Evolutionary conservation across 192 early-diverging fungal species (phyloP), one percentile per base, ranked within the genome.

Genomic region (Umbelopsis isabellina): DNA sequence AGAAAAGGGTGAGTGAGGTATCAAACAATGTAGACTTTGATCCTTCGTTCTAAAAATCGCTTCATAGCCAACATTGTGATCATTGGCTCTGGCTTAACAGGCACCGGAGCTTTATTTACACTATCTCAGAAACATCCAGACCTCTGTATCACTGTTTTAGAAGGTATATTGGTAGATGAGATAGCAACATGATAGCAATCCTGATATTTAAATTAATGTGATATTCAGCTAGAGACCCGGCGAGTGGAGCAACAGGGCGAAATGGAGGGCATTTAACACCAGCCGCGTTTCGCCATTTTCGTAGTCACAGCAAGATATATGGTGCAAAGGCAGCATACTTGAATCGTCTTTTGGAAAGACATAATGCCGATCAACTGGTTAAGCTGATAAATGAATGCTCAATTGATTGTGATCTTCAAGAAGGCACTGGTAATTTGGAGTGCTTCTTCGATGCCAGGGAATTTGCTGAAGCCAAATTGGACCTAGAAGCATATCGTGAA

Each of bases 51-150:
- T 49, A 15, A 18, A 18, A 16, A 37, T 16, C 12, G 4, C 16
- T 5, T 11, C n/a, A 7, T 30, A 61, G 55, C 55, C 55, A 33
- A 61, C 30, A 25, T 61, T 12, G 55, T 61, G 16, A 61, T 61
- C 37, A 25, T 61, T 18, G 55, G 55, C 5, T 30, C 37, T 7
- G 55, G 55, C 6, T 30, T 61, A 35, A 61, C 55, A 33, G 55
- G 55, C 25, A 61, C 55, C 55, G 55, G 55, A 61, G 55, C 55
- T 61, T 61, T 61, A 25, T 61, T 61, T 16, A 61, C 27, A 12
- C 27, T 61, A 35, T n/a, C 55, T 10, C 25, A 25, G 30, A 61
- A 61, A 30, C 27, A 61, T 61, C 55, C 55, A 13, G 10, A 61
- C 3, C 33, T 61, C 1, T 35, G 25, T 35, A 35, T 61, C 25